Evolutionary conservation across 2,329 filamentous ascomycete species (phyloP).

Genomic region (Nemania abortiva): DNA sequence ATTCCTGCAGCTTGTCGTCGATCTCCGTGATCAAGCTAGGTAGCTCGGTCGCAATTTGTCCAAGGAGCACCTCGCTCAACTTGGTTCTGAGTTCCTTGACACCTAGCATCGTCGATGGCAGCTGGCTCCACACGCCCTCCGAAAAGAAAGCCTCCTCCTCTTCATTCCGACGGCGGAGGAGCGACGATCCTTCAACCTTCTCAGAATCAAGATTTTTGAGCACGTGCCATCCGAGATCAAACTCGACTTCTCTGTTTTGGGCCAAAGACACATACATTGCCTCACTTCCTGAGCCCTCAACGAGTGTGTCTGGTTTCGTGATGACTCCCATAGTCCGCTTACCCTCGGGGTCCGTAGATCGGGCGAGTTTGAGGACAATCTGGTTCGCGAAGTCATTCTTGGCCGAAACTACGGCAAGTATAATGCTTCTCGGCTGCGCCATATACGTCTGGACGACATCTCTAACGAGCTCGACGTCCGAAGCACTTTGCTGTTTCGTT

Average conservation of each 20-base stretch:
- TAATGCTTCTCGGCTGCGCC: slow-evolving; percentile 66
- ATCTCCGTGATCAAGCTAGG: slow-evolving; percentile 61
- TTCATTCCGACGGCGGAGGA: slow-evolving; percentile 53
- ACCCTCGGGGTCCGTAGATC: slow-evolving; percentile 51
- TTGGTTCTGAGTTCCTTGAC: slow-evolving; percentile 60
- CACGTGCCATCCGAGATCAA: slow-evolving; percentile 67
- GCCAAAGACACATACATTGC: slow-evolving; percentile 57
- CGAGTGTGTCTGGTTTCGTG: slow-evolving; percentile 61
- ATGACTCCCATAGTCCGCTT: slow-evolving; percentile 63
- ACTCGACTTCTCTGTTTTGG: slow-evolving; percentile 59
- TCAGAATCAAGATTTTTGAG: slow-evolving; percentile 61
- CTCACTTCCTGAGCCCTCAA: slow-evolving; percentile 56
- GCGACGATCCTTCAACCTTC: slow-evolving; percentile 46
- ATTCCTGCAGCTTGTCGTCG: slow-evolving; percentile 44
- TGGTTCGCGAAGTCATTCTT: slow-evolving; percentile 71
- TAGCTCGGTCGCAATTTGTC: slow-evolving; percentile 61
- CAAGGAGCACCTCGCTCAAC: slow-evolving; percentile 63
- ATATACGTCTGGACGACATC: slow-evolving; percentile 68
- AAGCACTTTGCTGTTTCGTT: slow-evolving; percentile 60
- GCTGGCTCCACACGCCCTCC: slow-evolving; percentile 54
- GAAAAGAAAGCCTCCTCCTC: slow-evolving; percentile 60
- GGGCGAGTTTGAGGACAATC: slow-evolving; percentile 63
- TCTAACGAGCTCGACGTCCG: slow-evolving; percentile 59
- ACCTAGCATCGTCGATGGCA: slow-evolving; percentile 57
- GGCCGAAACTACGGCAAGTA: slow-evolving; percentile 69